These are phyloP conservation scores for Saccharomyces mikatae DNA, from an alignment of 805 yeast species.

Conservation along the genomic window DNA sequence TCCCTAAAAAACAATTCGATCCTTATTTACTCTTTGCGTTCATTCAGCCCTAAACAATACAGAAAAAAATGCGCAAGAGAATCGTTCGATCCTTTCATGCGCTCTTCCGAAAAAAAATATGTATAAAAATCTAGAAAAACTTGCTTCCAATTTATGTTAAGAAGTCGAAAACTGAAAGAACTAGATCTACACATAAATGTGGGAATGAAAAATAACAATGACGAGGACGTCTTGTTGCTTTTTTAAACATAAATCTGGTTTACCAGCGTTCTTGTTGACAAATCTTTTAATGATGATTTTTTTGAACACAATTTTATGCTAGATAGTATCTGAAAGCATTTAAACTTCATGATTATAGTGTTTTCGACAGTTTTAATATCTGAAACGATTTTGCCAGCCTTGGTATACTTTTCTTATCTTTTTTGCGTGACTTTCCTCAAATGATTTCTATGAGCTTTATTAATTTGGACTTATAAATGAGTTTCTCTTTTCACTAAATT, in stretches of 20 bases:
- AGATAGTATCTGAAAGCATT: conserved; percentile 31
- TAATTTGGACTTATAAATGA: not conserved
- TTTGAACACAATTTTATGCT: conserved; percentile 26
- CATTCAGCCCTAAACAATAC: not conserved
- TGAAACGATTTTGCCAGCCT: not conserved
- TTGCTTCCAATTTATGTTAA: not conserved
- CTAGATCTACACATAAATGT: no score
- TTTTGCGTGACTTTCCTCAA: not conserved
- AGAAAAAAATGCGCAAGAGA: not conserved
- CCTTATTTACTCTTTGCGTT: not conserved
- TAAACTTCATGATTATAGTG: conserved; percentile 26
- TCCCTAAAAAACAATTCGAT: not conserved
- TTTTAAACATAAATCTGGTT: not conserved
- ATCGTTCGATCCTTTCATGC: not conserved
- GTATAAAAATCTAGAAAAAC: not conserved
- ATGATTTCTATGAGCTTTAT: not conserved
- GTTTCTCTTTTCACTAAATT: not conserved
- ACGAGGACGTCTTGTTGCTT: not conserved
- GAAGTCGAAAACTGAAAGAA: not conserved
- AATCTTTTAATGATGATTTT: conserved; percentile 23
- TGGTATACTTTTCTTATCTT: not conserved
- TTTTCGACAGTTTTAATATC: conserved; percentile 17
- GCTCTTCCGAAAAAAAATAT: not conserved
- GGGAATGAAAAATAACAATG: not conserved
- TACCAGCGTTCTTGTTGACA: not conserved